Percentiles rank a stretch among this genome's conserved stretches.
These are phyloP conservation scores for Capronia coronata DNA, from an alignment of 2,329 filamentous ascomycete genomes.

Conservation along the genomic window DNA sequence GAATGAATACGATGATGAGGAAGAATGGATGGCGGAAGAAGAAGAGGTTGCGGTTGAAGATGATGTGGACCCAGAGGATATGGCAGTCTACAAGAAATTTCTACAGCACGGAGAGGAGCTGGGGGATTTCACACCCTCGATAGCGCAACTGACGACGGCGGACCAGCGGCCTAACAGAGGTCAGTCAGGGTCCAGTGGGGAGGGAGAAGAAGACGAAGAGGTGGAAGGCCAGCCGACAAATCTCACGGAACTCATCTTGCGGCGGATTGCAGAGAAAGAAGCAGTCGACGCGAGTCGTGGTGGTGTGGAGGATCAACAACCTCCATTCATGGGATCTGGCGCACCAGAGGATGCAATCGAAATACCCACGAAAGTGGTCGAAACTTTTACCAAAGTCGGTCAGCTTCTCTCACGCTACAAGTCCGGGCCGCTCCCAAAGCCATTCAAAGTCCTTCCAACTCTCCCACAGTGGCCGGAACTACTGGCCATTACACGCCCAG, in stretches of 20 bases:
- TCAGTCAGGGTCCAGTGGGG: conserved; percentile 27
- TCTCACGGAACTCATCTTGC: conserved; percentile 83
- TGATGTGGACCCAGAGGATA: conserved; percentile 81
- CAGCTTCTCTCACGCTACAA: conserved; percentile 87
- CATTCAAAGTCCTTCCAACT: conserved; percentile 92
- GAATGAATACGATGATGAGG: conserved; percentile 64
- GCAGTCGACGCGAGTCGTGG: conserved; percentile 45
- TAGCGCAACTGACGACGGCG: conserved; percentile 33
- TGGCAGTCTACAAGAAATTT: conserved; percentile 87
- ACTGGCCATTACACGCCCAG: conserved; percentile 74
- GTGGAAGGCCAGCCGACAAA: conserved; percentile 60
- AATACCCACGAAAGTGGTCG: conserved; percentile 82
- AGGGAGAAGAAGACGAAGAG: conserved; percentile 37
- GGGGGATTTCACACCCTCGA: conserved; percentile 24
- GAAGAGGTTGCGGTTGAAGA: conserved; percentile 53
- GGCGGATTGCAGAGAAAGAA: conserved; percentile 91
- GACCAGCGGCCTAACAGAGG: neutral
- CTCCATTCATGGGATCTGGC: conserved; percentile 45
- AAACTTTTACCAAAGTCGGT: conserved; percentile 68
- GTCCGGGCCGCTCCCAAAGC: conserved; percentile 92
- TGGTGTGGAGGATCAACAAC: conserved; percentile 31
- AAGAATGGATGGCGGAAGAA: conserved; percentile 56
- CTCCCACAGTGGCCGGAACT: conserved; percentile 89
- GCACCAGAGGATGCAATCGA: conserved; percentile 73
- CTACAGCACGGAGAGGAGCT: conserved; percentile 58